phyloP scores from a whole-genome alignment of 2,329 filamentous ascomycete genomes.

The Fusarium xylarioides region DNA sequence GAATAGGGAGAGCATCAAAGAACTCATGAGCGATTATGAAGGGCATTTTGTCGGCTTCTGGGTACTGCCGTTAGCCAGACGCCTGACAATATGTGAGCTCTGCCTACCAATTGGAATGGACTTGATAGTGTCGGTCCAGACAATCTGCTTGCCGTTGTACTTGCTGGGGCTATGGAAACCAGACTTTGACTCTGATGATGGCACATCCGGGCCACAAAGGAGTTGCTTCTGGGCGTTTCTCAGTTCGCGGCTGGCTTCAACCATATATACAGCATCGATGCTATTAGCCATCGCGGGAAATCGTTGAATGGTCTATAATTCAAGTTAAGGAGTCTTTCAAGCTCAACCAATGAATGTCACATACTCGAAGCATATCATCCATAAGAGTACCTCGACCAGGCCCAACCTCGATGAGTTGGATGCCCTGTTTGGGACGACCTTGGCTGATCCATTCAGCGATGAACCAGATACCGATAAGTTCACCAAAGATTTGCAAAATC shows the following conservation, averaged over 20 bases:
- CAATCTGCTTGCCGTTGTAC: constrained; percentile 76
- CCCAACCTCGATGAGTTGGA: constrained; percentile 93
- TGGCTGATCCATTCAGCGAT: constrained; percentile 97
- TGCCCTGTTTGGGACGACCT: constrained; percentile 74
- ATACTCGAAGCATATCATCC: constrained; percentile 91
- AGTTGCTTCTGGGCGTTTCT: constrained; percentile 80
- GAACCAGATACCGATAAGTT: constrained; percentile 93
- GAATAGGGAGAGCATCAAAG: constrained; percentile 96
- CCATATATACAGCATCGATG: constrained; percentile 89
- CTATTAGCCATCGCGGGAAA: constrained; percentile 81
- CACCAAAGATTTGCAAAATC: constrained; percentile 96
- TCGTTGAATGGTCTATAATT: constrained; percentile 77
- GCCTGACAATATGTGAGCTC: neutral
- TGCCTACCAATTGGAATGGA: constrained; percentile 75
- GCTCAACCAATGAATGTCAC: constrained; percentile 40
- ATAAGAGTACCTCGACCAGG: constrained; percentile 95
- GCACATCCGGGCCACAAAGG: constrained; percentile 77
- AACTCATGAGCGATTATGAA: constrained; percentile 98
- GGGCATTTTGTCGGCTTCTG: constrained; percentile 75
- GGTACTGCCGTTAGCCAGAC: constrained; percentile 3
- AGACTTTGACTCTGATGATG: constrained; percentile 74
- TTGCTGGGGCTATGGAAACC: constrained; percentile 81
- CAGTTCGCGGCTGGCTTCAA: constrained; percentile 89
- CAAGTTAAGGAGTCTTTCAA: neutral
- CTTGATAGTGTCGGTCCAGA: constrained; percentile 90